Evolutionary conservation across 345 rosid species (phyloP).

Genomic region (Salix dunnii): DNA sequence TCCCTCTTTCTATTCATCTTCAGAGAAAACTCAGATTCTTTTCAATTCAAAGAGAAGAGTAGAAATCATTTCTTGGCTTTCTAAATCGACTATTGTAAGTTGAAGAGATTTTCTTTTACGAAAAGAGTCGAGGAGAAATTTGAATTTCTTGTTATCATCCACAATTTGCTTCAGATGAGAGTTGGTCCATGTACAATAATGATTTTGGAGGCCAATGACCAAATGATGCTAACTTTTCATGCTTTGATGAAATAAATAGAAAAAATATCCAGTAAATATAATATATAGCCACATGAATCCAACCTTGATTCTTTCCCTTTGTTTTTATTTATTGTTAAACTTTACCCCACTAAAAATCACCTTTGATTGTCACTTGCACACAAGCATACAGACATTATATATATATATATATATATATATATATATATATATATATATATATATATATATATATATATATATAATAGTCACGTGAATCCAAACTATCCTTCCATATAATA

Average conservation of each 20-base stretch:
- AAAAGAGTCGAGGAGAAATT: neutral
- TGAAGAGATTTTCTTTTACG: too few relatives aligned
- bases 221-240: neutral
- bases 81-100: too few relatives aligned
- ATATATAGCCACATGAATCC: neutral
- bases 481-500: neutral
- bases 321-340: neutral
- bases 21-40: neutral
- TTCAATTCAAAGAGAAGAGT: neutral
- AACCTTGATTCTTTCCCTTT: neutral
- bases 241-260: neutral
- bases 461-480: conserved; percentile 4
- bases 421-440: too few relatives aligned
- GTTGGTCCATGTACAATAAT: neutral
- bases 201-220: neutral
- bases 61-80: neutral
- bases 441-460: neutral
- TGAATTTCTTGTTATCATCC: neutral
- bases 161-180: neutral
- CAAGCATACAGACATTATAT: neutral
- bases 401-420: too few relatives aligned
- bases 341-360: neutral
- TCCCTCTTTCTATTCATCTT: neutral
- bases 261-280: neutral
- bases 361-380: neutral